phyloP scores from a whole-genome alignment of 208 protist species.

The Trypanosoma vivax region DNA sequence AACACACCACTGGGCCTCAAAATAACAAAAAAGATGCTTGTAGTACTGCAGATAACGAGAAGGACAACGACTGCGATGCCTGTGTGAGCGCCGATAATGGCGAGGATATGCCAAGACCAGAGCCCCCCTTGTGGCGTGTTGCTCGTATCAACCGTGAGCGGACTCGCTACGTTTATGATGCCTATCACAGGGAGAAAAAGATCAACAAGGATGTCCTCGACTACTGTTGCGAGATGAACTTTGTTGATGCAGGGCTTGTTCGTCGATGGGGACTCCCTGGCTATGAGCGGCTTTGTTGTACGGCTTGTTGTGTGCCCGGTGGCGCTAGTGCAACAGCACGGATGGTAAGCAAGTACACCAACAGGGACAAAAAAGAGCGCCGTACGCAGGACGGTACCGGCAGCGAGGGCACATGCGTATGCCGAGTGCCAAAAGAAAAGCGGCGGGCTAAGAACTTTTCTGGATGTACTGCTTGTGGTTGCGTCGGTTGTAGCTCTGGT shows the following conservation, averaged over 20 bases:
- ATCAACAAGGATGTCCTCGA: conserved; percentile 67
- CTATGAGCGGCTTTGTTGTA: conserved; percentile 83
- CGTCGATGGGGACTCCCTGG: conserved; percentile 73
- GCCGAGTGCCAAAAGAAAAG: conserved; percentile 63
- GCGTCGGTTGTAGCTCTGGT: conserved; percentile 62
- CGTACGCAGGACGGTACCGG: background rate
- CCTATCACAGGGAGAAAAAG: conserved; percentile 33
- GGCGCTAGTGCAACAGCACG: conserved; percentile 47
- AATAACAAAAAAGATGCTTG: background rate
- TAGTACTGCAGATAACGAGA: background rate
- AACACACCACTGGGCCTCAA: background rate
- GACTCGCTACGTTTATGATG: conserved; percentile 75
- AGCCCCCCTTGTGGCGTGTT: conserved; percentile 75
- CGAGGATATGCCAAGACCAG: conserved; percentile 8
- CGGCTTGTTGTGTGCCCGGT: conserved; percentile 65
- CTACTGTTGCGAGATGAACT: conserved; percentile 83
- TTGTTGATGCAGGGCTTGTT: conserved; percentile 72
- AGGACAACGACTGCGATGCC: conserved; percentile 1
- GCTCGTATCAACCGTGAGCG: conserved; percentile 74
- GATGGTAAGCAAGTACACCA: conserved; percentile 43
- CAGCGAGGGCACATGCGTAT: conserved; percentile 53
- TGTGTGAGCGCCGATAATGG: conserved; percentile 4
- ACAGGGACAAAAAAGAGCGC: conserved; percentile 39
- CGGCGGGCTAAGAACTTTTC: conserved; percentile 45
- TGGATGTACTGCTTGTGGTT: conserved; percentile 75